phyloP scores from a whole-genome alignment of 345 rosid genomes.

The Balakata baccata region DNA sequence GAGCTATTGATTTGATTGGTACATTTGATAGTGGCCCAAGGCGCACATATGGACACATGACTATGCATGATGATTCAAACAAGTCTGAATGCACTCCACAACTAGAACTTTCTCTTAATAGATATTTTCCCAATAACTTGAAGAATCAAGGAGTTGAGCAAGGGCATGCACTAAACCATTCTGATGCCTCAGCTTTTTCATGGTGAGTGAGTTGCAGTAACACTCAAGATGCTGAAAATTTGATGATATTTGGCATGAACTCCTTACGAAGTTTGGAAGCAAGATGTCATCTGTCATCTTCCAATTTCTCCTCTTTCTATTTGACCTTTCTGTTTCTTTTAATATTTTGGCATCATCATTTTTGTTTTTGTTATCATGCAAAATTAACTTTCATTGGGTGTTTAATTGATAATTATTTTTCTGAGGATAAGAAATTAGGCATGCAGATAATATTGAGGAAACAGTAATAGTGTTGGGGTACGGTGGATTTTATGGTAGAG shows the following conservation, averaged over 20 bases:
- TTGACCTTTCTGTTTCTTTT: not conserved
- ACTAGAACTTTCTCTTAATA: constrained; percentile 57
- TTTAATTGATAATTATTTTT: not conserved
- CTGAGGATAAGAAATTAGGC: constrained; percentile 12
- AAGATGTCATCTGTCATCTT: not conserved
- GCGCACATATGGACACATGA: constrained; percentile 11
- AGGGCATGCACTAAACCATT: constrained; percentile 46
- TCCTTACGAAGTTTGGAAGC: constrained; percentile 5
- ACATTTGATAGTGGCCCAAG: constrained; percentile 32
- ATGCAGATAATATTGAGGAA: constrained; percentile 5
- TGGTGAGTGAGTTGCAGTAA: constrained; percentile 30
- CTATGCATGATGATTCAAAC: constrained; percentile 15
- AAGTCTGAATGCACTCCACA: constrained; percentile 38
- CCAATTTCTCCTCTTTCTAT: not conserved
- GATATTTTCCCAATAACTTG: constrained; percentile 32
- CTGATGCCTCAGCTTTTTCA: constrained; percentile 55
- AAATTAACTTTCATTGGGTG: not conserved
- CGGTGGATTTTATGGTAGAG: constrained; percentile 11
- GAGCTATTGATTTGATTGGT: constrained; percentile 65
- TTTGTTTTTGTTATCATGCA: not conserved
- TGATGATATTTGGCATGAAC: not conserved
- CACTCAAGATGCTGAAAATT: constrained; percentile 2
- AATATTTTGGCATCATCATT: not conserved
- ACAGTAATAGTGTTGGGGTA: constrained; percentile 1
- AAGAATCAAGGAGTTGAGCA: constrained; percentile 37